phyloP scores from a whole-genome alignment of 2,329 filamentous ascomycete species.

The Penicillium sp. region DNA sequence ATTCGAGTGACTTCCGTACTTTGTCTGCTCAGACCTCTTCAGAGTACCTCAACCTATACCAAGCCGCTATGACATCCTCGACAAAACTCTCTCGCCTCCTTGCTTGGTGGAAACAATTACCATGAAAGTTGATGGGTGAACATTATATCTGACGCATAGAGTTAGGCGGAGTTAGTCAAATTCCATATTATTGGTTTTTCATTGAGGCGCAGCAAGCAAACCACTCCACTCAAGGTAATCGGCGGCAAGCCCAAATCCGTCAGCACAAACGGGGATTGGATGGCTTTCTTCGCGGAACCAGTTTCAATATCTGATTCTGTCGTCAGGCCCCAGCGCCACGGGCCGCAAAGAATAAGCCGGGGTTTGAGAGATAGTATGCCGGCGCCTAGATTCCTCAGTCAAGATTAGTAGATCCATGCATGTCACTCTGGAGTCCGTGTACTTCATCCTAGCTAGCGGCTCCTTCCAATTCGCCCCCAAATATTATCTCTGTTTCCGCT shows the following conservation, averaged over 20 bases:
- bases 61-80: neutral
- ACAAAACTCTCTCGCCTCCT: neutral
- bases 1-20: neutral
- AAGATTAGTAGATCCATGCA: neutral
- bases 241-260: conserved; percentile 11
- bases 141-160: conserved; percentile 7
- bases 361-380: neutral
- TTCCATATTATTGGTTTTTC: conserved; percentile 9
- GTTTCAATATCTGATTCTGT: neutral
- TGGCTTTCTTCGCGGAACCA: neutral
- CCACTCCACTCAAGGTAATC: neutral
- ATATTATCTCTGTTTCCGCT: neutral
- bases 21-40: neutral
- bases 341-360: neutral
- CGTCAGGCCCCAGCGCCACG: conserved; percentile 1
- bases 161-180: neutral
- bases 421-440: neutral
- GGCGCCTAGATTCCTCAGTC: neutral
- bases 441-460: neutral
- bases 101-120: neutral
- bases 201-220: conserved; percentile 14
- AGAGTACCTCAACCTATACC: neutral
- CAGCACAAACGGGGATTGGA: conserved; percentile 8
- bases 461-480: neutral
- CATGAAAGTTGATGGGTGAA: neutral